phyloP scores from a whole-genome alignment of 1,284 basidiomycete genomes.

The Cutaneotrichosporon sp. region DNA sequence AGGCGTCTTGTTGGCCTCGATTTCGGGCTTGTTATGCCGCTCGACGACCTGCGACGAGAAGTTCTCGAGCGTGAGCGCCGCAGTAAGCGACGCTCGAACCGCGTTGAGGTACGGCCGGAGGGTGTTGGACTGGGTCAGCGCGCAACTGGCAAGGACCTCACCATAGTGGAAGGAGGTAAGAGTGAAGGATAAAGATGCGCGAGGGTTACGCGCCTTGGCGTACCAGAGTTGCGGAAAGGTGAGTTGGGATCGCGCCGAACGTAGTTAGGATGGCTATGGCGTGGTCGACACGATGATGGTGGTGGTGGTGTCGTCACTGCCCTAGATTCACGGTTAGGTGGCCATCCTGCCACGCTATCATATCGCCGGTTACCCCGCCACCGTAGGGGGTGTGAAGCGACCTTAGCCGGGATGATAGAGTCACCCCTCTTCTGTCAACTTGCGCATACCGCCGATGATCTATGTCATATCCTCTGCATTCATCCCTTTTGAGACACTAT shows the following conservation, averaged over 20 bases:
- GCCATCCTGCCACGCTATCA: background rate
- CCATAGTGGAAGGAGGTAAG: too few relatives aligned
- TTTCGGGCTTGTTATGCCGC: slow-evolving; percentile 93
- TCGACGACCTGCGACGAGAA: slow-evolving; percentile 97
- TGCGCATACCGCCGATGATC: background rate
- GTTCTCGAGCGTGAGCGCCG: slow-evolving; percentile 95
- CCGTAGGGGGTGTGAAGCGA: background rate
- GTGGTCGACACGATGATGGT: slow-evolving; percentile 5
- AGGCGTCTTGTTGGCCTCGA: slow-evolving; percentile 85
- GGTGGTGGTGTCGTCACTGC: slow-evolving; percentile 9
- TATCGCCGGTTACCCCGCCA: background rate
- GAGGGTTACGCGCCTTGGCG: too few relatives aligned
- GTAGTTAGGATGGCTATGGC: background rate
- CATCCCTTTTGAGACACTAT: too few relatives aligned
- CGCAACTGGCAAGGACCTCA: too few relatives aligned
- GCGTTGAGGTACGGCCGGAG: slow-evolving; percentile 94
- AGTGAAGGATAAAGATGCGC: too few relatives aligned
- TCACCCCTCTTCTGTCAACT: background rate
- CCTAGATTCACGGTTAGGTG: background rate
- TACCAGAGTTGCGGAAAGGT: too few relatives aligned
- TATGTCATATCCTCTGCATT: background rate
- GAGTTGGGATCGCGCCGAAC: too few relatives aligned
- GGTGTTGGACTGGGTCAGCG: slow-evolving; percentile 58
- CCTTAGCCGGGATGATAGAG: background rate
- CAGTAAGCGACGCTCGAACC: slow-evolving; percentile 91